Percentiles rank a stretch among this genome's conserved stretches.
These are phyloP conservation scores for Microdochium bolleyi DNA, from an alignment of 2,329 filamentous ascomycete species.

Conservation along the genomic window DNA sequence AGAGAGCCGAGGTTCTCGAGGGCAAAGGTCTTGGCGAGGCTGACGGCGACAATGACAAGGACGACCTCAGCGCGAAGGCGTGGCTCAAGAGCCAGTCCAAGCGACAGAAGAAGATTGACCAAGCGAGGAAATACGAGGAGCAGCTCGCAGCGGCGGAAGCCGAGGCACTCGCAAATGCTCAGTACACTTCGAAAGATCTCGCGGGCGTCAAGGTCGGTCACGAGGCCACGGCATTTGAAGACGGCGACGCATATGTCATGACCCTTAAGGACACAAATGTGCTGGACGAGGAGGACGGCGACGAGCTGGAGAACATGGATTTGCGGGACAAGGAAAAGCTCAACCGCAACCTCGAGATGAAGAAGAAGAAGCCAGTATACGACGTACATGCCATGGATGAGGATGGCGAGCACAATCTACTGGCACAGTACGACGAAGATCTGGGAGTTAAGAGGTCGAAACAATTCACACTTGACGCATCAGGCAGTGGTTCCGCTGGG, in stretches of 20 bases:
- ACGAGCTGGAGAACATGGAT: slow-evolving; percentile 76
- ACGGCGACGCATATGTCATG: slow-evolving; percentile 78
- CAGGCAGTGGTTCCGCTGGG: slow-evolving; percentile 58
- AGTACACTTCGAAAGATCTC: slow-evolving; percentile 81
- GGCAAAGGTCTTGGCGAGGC: slow-evolving; percentile 78
- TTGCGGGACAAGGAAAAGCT: slow-evolving; percentile 66
- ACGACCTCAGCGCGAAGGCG: slow-evolving; percentile 66
- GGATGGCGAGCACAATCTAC: slow-evolving; percentile 56
- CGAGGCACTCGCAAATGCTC: slow-evolving; percentile 48
- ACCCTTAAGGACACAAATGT: slow-evolving; percentile 93
- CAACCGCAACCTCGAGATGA: slow-evolving; percentile 69
- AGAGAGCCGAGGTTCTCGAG: slow-evolving; percentile 66
- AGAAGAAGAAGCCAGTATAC: slow-evolving; percentile 86
- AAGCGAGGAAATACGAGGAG: slow-evolving; percentile 62
- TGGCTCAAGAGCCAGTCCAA: slow-evolving; percentile 92
- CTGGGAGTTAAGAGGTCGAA: slow-evolving; percentile 86
- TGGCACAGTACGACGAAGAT: slow-evolving; percentile 93
- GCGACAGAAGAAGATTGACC: slow-evolving; percentile 82
- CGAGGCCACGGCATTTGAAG: slow-evolving; percentile 72
- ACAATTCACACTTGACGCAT: slow-evolving; percentile 76
- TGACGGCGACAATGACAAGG: slow-evolving; percentile 40
- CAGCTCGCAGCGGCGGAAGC: slow-evolving; percentile 73
- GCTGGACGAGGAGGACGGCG: slow-evolving; percentile 76
- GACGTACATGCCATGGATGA: slow-evolving; percentile 72
- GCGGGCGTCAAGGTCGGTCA: slow-evolving; percentile 90